These are phyloP conservation scores for Lactarius quietus DNA, from an alignment of 768 basidiomycete genomes.

Conservation along the genomic window DNA sequence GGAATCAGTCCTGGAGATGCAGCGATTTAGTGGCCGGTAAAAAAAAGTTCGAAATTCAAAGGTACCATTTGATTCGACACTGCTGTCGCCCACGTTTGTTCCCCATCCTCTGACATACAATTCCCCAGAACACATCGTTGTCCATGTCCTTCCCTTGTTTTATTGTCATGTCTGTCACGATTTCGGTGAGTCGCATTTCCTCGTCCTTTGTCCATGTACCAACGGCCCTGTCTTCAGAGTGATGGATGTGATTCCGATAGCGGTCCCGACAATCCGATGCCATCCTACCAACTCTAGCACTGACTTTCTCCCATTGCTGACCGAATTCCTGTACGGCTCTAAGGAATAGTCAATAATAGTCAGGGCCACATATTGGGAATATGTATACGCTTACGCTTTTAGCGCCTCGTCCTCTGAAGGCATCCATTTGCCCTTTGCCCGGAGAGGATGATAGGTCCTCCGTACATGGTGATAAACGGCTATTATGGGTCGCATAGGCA, in stretches of 20 bases:
- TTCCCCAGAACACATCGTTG: conserved; percentile 80
- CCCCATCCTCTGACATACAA: conserved; percentile 74
- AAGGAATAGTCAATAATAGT: conserved; percentile 6
- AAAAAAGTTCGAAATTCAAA: neutral
- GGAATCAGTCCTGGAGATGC: conserved; percentile 61
- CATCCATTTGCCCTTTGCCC: conserved; percentile 68
- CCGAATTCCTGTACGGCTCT: conserved; percentile 71
- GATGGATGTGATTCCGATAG: conserved; percentile 77
- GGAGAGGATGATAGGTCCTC: conserved; percentile 63
- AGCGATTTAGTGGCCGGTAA: neutral
- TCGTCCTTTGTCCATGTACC: conserved; percentile 78
- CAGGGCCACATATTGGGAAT: neutral
- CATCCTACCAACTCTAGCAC: conserved; percentile 65
- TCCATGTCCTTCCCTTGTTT: conserved; percentile 69
- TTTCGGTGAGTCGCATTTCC: conserved; percentile 66
- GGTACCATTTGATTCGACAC: conserved; percentile 83
- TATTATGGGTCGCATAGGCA: conserved; percentile 74
- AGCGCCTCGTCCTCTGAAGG: conserved; percentile 61
- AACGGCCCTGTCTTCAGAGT: conserved; percentile 57
- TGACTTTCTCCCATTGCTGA: conserved; percentile 79
- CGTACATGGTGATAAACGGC: conserved; percentile 83
- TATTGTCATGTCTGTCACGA: conserved; percentile 72
- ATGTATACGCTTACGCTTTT: conserved; percentile 59
- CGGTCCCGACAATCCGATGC: conserved; percentile 81
- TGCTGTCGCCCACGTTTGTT: conserved; percentile 74